Percentiles rank a stretch among this genome's conserved stretches.
Conservation (phyloP, 2,329 filamentous ascomycete genomes). For the Neonectria faginata region DNA sequence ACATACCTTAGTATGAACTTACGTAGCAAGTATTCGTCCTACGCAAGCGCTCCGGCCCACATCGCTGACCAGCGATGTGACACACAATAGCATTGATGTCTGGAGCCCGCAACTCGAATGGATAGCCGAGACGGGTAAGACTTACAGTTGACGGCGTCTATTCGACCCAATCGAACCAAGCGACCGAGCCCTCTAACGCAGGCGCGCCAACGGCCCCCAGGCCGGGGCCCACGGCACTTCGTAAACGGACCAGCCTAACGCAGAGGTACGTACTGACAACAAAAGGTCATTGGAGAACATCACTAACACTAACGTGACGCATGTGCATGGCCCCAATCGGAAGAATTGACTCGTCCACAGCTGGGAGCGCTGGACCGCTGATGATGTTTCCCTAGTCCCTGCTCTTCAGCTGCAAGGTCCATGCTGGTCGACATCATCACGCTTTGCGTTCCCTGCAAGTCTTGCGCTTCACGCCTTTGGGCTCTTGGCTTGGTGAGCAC, state of each 20-base stretch:
- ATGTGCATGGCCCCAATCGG: slow-evolving; percentile 46
- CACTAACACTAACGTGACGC: slow-evolving; percentile 45
- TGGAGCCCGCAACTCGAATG: slow-evolving; percentile 34
- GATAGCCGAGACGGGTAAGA: slow-evolving; percentile 21
- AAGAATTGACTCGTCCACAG: slow-evolving; percentile 45
- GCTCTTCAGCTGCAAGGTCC: slow-evolving; percentile 34
- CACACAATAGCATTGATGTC: slow-evolving; percentile 28
- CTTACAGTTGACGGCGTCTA: slow-evolving; percentile 46
- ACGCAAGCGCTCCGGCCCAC: slow-evolving; percentile 25
- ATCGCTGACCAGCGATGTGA: slow-evolving; percentile 28
- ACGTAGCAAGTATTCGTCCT: slow-evolving; percentile 9
- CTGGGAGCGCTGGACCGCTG: slow-evolving; percentile 28
- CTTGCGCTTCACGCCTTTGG: slow-evolving; percentile 28
- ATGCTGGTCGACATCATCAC: slow-evolving; percentile 40
- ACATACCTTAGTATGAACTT: no score
- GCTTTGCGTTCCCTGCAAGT: slow-evolving; percentile 32
- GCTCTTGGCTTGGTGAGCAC: slow-evolving; percentile 14
- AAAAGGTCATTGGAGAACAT: slow-evolving; percentile 50
- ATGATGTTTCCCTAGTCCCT: slow-evolving; percentile 28
- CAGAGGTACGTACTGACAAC: slow-evolving; percentile 37
- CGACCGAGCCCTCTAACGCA: slow-evolving; percentile 28
- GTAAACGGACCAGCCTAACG: slow-evolving; percentile 10
- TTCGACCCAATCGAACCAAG: slow-evolving; percentile 46
- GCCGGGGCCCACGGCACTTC: slow-evolving; percentile 7
- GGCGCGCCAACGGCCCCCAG: slow-evolving; percentile 33